Conservation (phyloP, 495 filamentous ascomycete species). For the Penicillium coffeae region DNA sequence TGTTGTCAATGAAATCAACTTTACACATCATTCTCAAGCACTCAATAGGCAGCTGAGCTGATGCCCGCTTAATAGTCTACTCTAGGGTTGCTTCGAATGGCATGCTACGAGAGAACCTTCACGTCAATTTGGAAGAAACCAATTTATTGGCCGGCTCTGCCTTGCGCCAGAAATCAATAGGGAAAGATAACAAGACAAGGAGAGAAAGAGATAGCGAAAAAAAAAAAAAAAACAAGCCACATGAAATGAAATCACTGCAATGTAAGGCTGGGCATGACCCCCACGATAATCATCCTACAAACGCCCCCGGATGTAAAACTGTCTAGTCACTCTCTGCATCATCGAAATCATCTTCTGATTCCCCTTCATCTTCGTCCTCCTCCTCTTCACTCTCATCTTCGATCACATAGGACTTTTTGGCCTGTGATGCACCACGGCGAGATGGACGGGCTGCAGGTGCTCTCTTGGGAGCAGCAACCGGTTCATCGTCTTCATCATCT, state of each 20-base stretch:
- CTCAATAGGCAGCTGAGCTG: too few relatives aligned
- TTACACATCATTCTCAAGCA: too few relatives aligned
- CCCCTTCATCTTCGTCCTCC: slow-evolving; percentile 2
- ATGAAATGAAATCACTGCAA: background rate
- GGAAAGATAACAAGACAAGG: slow-evolving; percentile 5
- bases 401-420: slow-evolving; percentile 54
- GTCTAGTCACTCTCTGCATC: slow-evolving; percentile 39
- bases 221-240: slow-evolving; percentile 4
- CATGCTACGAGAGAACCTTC: too few relatives aligned
- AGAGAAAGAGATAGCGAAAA: slow-evolving; percentile 12
- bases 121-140: too few relatives aligned
- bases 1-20: too few relatives aligned
- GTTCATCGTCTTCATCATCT: slow-evolving; percentile 30
- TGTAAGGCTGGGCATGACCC: background rate
- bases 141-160: slow-evolving; percentile 18
- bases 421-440: slow-evolving; percentile 47
- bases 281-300: background rate
- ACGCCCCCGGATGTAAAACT: background rate
- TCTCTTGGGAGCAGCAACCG: slow-evolving; percentile 26
- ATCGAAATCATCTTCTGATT: slow-evolving; percentile 36
- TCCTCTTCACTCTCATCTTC: slow-evolving; percentile 51
- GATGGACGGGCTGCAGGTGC: slow-evolving; percentile 45
- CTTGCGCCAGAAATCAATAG: slow-evolving; percentile 13
- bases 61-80: too few relatives aligned
- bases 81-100: too few relatives aligned